Evolutionary conservation across 208 protist species (phyloP).

Genomic region (Trypanosoma lewisi): DNA sequence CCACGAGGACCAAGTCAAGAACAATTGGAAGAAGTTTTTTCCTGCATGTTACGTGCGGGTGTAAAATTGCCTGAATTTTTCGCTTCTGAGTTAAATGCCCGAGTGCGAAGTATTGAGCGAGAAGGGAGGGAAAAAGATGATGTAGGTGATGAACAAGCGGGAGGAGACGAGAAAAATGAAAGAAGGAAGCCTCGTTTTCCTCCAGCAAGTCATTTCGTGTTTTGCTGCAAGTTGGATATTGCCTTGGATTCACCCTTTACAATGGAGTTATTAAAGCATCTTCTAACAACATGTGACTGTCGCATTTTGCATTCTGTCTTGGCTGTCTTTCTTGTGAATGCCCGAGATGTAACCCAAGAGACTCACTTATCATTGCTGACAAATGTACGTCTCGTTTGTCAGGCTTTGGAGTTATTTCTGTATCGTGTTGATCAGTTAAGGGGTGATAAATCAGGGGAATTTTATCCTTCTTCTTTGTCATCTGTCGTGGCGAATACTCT

Average conservation of each 20-base stretch:
- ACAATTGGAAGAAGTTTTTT: conserved; percentile 23
- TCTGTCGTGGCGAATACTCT: conserved; percentile 21
- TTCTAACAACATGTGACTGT: conserved; percentile 47
- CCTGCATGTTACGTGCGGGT: conserved; percentile 27
- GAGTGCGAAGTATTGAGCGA: conserved; percentile 3
- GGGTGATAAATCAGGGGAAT: background rate
- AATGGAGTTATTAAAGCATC: conserved; percentile 27
- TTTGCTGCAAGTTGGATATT: conserved; percentile 43
- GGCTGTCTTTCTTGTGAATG: conserved; percentile 28
- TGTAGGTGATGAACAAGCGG: too few relatives aligned
- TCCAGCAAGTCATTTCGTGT: conserved; percentile 62
- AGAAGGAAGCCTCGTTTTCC: conserved; percentile 7
- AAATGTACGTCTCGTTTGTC: conserved; percentile 14
- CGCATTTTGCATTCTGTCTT: conserved; percentile 43
- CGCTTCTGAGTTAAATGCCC: conserved; percentile 18
- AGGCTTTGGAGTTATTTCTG: conserved; percentile 12
- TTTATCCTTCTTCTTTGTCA: conserved; percentile 23
- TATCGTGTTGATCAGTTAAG: conserved; percentile 12
- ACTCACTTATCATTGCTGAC: background rate
- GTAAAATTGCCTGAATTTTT: conserved; percentile 26
- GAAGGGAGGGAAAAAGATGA: background rate
- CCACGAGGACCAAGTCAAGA: conserved; percentile 1
- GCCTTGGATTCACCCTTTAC: conserved; percentile 29
- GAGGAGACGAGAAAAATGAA: too few relatives aligned
- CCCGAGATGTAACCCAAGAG: background rate